These are phyloP conservation scores for Mrakia hoshinonis DNA, from an alignment of 768 basidiomycete species.

Conservation along the genomic window DNA sequence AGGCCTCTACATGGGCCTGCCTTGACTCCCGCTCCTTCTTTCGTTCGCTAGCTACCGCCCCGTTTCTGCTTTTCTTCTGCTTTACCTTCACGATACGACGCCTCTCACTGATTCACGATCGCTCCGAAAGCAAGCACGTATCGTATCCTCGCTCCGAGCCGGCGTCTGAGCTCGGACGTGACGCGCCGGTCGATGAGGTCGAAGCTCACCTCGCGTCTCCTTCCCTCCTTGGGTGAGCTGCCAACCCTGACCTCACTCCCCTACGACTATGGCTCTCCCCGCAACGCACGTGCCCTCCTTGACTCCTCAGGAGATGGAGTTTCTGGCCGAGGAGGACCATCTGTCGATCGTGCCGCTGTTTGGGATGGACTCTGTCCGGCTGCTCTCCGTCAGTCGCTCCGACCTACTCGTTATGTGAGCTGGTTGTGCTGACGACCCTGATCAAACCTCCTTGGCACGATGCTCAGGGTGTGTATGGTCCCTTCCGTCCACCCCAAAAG, in stretches of 20 bases:
- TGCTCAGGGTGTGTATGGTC: conserved; percentile 78
- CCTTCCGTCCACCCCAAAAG: conserved; percentile 77
- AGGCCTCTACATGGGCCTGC: too few relatives aligned
- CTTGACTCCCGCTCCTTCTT: too few relatives aligned
- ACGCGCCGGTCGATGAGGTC: too few relatives aligned
- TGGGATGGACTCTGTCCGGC: conserved; percentile 79
- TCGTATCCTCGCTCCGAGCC: too few relatives aligned
- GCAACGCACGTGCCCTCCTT: conserved; percentile 59
- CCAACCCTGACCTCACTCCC: neutral
- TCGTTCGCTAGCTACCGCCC: too few relatives aligned
- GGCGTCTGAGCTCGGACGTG: neutral
- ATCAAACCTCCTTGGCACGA: neutral
- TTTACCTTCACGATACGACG: too few relatives aligned
- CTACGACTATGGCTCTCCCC: conserved; percentile 63
- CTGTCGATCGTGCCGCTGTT: conserved; percentile 82
- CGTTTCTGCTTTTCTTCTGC: too few relatives aligned
- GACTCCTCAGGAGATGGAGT: conserved; percentile 76
- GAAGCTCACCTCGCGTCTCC: neutral
- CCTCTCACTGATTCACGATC: too few relatives aligned
- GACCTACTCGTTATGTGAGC: neutral
- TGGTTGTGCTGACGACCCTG: neutral
- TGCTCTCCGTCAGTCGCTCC: conserved; percentile 63
- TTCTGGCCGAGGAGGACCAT: conserved; percentile 73
- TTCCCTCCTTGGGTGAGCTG: neutral
- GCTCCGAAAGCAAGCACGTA: too few relatives aligned